phyloP scores from a whole-genome alignment of 495 filamentous ascomycete genomes.

The Aeminium ludgeri region DNA sequence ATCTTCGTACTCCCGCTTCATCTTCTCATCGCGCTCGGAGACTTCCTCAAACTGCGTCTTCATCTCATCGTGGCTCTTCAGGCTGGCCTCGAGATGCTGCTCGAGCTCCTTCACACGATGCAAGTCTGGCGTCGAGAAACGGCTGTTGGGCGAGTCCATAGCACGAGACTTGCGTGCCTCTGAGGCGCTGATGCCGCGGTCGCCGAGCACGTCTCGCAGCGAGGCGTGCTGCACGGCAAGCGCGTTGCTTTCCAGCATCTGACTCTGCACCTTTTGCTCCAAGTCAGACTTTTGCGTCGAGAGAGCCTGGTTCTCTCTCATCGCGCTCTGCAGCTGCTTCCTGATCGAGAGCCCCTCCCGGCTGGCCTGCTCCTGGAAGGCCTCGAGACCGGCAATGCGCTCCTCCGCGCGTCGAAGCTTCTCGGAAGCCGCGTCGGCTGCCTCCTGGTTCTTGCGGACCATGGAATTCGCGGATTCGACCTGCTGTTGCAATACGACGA shows the following conservation, averaged over 20 bases:
- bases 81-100: constrained; percentile 62
- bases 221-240: constrained; percentile 78
- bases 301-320: constrained; percentile 61
- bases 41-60: constrained; percentile 65
- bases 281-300: constrained; percentile 63
- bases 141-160: constrained; percentile 47
- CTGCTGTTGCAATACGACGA: constrained; percentile 61
- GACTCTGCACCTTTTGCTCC: constrained; percentile 57
- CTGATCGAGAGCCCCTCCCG: constrained; percentile 77
- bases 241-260: constrained; percentile 79
- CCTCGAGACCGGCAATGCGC: constrained; percentile 86
- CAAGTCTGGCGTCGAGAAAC: constrained; percentile 63
- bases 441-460: constrained; percentile 70
- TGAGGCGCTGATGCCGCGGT: constrained; percentile 54
- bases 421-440: constrained; percentile 76
- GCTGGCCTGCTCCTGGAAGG: constrained; percentile 91
- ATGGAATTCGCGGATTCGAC: constrained; percentile 59
- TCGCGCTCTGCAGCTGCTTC: constrained; percentile 66
- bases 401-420: constrained; percentile 86
- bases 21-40: constrained; percentile 27
- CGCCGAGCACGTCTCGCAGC: constrained; percentile 77
- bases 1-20: constrained; percentile 55
- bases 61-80: constrained; percentile 69
- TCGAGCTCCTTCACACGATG: constrained; percentile 75
- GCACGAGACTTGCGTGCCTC: constrained; percentile 41